Base-by-base conservation (phyloP, 768 basidiomycete species). In the Neoboletus brunneissimus region DNA sequence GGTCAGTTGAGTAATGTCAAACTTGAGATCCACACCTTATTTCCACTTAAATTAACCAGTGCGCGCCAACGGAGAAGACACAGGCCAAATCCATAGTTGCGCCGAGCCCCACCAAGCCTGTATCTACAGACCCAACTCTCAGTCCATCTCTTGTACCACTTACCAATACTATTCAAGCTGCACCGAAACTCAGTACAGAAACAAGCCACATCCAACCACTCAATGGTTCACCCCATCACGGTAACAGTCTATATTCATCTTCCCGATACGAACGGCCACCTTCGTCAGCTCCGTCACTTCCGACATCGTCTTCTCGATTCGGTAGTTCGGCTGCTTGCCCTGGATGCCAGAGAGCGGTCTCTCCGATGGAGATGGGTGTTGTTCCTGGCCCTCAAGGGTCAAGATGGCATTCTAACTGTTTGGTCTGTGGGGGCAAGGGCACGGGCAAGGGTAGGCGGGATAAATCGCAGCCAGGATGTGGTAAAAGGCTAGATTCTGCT, bases 311-410 rank as follows among this genome's bases (percentile, higher is more conserved):
- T 7, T 71, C 73, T 46, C 72, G 72, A 22, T 73, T 74, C 25
- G 73, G 73, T 29, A 68, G 70, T 53, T 75, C 73, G 7, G 78
- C 80, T 55, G n/a, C 64, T 27, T 94, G 91, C 63, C 89, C 90
- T 11, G 90, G 88, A 25, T 94, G 91, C 69, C 77, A 76, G 51
- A 84, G 81, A 62, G 66, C 81, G 0, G 91, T 93, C 13, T 89
- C 88, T 16, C 82, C 82, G 1, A 92, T 94, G 90, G 91, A 93
- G 64, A 78, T 82, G 55, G 91, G 91, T 10, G 90, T 93, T 31
- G 87, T 94, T 38, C 86, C 89, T 27, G 91, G 91, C 5, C 91
- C 91, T 23, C 86, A 89, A 57, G 88, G 88, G 35, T 85, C 86
- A 32, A 81, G 82, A 59, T 94, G 91, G 91, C 91, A 94, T 69